Base-by-base conservation (phyloP, 495 filamentous ascomycete genomes). In the Neurospora terricola region DNA sequence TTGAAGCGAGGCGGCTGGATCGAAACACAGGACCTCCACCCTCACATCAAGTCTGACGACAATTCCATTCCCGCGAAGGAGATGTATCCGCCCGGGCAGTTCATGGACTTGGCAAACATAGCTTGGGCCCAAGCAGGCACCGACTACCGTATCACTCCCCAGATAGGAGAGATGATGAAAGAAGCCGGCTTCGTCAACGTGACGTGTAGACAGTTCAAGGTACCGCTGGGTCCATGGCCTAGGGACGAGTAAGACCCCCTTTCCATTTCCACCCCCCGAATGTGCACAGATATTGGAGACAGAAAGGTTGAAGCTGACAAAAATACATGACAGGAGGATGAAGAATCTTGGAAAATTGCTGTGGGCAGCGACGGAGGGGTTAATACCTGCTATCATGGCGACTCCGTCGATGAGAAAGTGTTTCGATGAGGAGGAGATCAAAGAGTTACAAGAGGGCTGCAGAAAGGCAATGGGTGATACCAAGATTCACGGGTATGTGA, bases 151-250 rank as follows among this genome's bases (percentile, higher is more conserved):
- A 77, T 83, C 40, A 86, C 74, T 82, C 85, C 70, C 71, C 85
- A 72, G 81, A 87, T 74, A 79, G 84, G 30, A 78, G 85, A 48
- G 78, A 85, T 18, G 81, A 82, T 78, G 80, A 81, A 34, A 76
- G 88, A 88, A 30, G 81, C 87, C 0, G 89, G 90, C 0, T 93
- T 90, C 75, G 81, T 85, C 27, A 87, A 90, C 73, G 84, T 91
- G 18, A 76, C 86, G 14, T 82, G 87, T 75, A 79, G 78, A 39
- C 70, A 83, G 12, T 82, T 80, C 72, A 89, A 88, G 74, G 79
- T 88, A 23, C 90, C 90, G 4, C 80, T 83, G 7, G 90, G 89
- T 54, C 80, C 84, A 7, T 90, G 88, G 89, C 84, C 89, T 79
- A 30, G 59, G 85, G 30, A 76, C 12, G 30, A 38, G 66, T 86